Evolutionary conservation across 140 eudicot species (phyloP), one percentile per base, ranked within the genome.

Genomic region (Oenanthe javanica): DNA sequence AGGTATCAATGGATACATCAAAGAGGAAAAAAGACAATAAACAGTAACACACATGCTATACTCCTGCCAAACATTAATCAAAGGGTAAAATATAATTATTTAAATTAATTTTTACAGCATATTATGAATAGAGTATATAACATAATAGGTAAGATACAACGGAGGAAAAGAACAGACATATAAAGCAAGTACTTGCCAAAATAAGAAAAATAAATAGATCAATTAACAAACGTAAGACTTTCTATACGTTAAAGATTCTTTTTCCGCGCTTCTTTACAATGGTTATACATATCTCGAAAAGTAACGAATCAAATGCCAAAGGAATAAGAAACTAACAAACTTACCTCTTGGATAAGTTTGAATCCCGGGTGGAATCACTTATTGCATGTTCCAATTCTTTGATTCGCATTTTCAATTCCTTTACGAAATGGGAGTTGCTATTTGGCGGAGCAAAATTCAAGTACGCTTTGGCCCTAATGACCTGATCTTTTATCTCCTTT

Each of bases 401-500:
- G 47, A 89, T 87, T 82, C 98, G 87, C 71, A 82, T 73, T 78
- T 86, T 90, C 84, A 96, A 82, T 82, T 96, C 99, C 76, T 91
- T 96, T 52, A 91, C 89, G 81, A 96, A 76, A 83, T 96, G 99
- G 76, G 93, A 79, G 84, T 88, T 91, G 84, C 86, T 86, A 77
- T 84, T 86, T 57, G 91, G 81, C 25, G 89, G 80, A 16, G 90
- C 86, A 87, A 91, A 91, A 79, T 79, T 91, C 90, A 96, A 69
- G 87, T 93, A 96, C 45, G 89, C 97, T 88, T 74, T 96, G 82
- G 96, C 99, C 88, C 98, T 93, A 61, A 92, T 86, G 81, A 96
- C 77, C 84, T 96, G 97, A 81, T 96, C 99, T 81, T 93, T 93
- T 89, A 93, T 96, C 89, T 92, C 93, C 86, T 89, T 92, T 69